A percentile compares a stretch with the other conserved stretches of the same genome.
Conservation (phyloP, 257 asterid species). For the Solanum bulbocastanum region DNA sequence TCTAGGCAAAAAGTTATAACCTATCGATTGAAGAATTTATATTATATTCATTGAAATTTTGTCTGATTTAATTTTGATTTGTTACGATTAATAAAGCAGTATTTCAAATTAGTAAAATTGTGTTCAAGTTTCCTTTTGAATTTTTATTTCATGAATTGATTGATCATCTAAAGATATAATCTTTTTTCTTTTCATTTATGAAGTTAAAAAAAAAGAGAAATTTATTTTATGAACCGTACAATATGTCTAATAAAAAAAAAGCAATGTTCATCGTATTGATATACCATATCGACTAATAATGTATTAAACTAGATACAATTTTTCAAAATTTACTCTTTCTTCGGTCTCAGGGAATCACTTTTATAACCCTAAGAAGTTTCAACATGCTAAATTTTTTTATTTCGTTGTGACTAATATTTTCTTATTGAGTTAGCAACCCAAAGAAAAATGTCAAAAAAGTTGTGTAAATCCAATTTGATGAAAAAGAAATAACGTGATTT, state of each 20-base stretch:
- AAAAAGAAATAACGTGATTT: not conserved
- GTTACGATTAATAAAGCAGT: not conserved
- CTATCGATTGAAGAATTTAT: not conserved
- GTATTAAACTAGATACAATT: not conserved
- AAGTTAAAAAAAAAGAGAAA: not conserved
- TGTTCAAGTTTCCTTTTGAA: not conserved
- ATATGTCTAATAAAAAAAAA: not conserved
- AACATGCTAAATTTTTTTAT: not conserved
- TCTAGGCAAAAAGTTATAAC: not conserved
- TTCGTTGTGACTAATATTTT: too few relatives aligned
- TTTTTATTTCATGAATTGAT: not conserved
- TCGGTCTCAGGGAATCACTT: not conserved
- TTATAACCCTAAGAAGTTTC: not conserved
- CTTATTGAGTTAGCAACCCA: too few relatives aligned
- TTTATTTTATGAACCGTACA: not conserved
- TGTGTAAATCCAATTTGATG: not conserved
- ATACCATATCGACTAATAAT: not conserved
- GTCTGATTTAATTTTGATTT: not conserved
- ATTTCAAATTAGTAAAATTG: not conserved
- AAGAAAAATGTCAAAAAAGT: too few relatives aligned
- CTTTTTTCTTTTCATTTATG: not conserved
- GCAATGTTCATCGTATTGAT: not conserved
- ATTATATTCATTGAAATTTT: not conserved
- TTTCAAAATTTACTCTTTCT: not conserved
- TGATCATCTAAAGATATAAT: not conserved